Base-by-base conservation (phyloP, 768 basidiomycete species). In the Lentinula aciculospora region DNA sequence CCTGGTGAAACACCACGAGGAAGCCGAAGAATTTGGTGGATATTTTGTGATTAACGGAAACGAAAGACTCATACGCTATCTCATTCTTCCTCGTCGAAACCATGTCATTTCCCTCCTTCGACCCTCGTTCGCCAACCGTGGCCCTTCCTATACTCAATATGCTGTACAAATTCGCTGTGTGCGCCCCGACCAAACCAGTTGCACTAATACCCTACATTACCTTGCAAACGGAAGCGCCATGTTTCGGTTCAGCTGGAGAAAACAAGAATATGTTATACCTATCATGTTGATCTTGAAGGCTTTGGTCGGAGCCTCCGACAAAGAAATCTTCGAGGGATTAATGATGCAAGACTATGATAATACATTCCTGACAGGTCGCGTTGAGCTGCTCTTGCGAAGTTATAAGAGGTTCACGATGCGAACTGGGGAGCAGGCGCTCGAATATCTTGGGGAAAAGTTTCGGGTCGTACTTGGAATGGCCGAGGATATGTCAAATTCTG, bases 31-130 rank as follows among this genome's bases (percentile, higher is more conserved):
- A 71, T 98, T 98, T 67, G 97, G 97, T 53, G 97, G 96, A 28
- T 98, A 99, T 74, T 99, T 99, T 68, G 83, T 99, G 68, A 86
- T 99, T 71, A 99, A 99, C 70, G 97, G 97, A 61, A 98, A 98
- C 73, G 97, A 99, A 74, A 93, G 94, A 74, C 84, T 99, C 61
- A 95, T 99, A 64, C 93, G 97, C 61, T 98, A 94, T 74, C 86
- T 98, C 68, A 94, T 98, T 66, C 81, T 99, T 37, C 96, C 95
- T 12, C 88, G 97, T 27, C 83, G 97, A 54, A 94, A 98, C 68
- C 94, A 98, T 74, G 94, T 92, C 66, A 92, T 95, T 62, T 88
- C 94, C 49, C 85, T 99, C 64, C 77, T 89, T 64, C 92, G 97
- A 49, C 89, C 93, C 21, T 88, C 93, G 10, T 99, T 98, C 70